Percentiles rank a stretch among this genome's conserved stretches.
phyloP scores from a whole-genome alignment of 202 grass and related monocot genomes.

The Panicum hallii region DNA sequence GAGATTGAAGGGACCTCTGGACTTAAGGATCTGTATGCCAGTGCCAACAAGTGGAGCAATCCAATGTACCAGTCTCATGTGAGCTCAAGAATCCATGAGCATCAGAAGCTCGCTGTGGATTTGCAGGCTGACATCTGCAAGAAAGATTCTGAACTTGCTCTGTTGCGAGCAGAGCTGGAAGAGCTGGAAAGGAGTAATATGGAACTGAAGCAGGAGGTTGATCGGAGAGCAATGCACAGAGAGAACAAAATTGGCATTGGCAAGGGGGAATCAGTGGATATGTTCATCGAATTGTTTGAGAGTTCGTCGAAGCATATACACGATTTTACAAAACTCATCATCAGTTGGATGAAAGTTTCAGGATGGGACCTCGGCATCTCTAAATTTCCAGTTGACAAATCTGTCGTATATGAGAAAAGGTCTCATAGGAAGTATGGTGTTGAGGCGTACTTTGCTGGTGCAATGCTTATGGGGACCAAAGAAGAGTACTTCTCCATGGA shows the following conservation, averaged over 20 bases:
- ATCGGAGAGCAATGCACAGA: not conserved
- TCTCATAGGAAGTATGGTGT: constrained; percentile 73
- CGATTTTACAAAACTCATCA: constrained; percentile 71
- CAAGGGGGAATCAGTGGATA: constrained; percentile 46
- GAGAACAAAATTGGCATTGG: constrained; percentile 33
- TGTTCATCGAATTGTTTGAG: constrained; percentile 54
- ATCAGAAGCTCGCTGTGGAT: constrained; percentile 56
- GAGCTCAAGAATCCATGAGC: constrained; percentile 57
- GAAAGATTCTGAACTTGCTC: constrained; percentile 67
- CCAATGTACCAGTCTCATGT: constrained; percentile 49
- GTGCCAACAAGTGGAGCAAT: constrained; percentile 48
- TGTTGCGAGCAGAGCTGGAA: constrained; percentile 58
- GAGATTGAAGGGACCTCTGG: constrained; percentile 57
- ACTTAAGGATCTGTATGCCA: constrained; percentile 61
- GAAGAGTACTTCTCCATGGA: constrained; percentile 49
- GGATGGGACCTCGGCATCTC: constrained; percentile 54
- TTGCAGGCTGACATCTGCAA: constrained; percentile 63
- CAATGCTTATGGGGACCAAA: constrained; percentile 56
- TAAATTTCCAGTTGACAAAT: constrained; percentile 39
- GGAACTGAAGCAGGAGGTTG: constrained; percentile 53
- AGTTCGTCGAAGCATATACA: constrained; percentile 62
- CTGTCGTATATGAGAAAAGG: constrained; percentile 57
- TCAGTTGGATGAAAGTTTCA: constrained; percentile 67
- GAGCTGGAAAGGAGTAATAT: constrained; percentile 54
- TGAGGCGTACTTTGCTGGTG: constrained; percentile 64